phyloP scores from a whole-genome alignment of 169 alveolate species.

The Cryptosporidium parvum region DNA sequence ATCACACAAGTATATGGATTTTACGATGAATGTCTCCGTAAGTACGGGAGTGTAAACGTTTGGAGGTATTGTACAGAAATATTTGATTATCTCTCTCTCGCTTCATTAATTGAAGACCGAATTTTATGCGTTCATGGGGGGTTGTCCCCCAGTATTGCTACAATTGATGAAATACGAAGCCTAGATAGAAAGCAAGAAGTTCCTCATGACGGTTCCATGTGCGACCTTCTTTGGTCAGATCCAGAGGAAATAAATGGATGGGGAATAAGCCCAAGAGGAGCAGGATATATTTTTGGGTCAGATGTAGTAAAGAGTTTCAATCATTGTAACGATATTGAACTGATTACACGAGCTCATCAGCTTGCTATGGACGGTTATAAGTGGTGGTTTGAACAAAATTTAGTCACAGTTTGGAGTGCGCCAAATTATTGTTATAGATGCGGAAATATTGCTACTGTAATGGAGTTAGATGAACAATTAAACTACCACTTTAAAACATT shows the following conservation, averaged over 20 bases:
- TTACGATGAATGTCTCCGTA: conserved; percentile 99
- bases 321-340: conserved; percentile 93
- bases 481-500: conserved; percentile 85
- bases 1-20: conserved; percentile 99
- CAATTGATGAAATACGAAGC: conserved; percentile 94
- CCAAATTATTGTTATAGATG: conserved; percentile 97
- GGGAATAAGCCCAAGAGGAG: conserved; percentile 99
- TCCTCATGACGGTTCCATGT: conserved; percentile 99
- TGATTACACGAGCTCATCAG: conserved; percentile 99
- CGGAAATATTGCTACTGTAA: conserved; percentile 91
- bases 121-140: conserved; percentile 99
- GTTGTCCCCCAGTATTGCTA: conserved; percentile 94
- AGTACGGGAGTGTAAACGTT: conserved; percentile 98
- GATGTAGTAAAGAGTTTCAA: conserved; percentile 95
- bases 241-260: conserved; percentile 99
- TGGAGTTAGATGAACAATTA: conserved; percentile 91
- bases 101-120: conserved; percentile 96
- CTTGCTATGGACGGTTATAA: conserved; percentile 99
- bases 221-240: conserved; percentile 99
- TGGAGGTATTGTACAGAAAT: conserved; percentile 98
- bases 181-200: conserved; percentile 97
- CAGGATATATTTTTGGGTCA: conserved; percentile 99
- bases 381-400: conserved; percentile 88
- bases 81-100: conserved; percentile 97
- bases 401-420: conserved; percentile 96